Conservation (phyloP, 140 eudicot species). For the Cichorium intybus region DNA sequence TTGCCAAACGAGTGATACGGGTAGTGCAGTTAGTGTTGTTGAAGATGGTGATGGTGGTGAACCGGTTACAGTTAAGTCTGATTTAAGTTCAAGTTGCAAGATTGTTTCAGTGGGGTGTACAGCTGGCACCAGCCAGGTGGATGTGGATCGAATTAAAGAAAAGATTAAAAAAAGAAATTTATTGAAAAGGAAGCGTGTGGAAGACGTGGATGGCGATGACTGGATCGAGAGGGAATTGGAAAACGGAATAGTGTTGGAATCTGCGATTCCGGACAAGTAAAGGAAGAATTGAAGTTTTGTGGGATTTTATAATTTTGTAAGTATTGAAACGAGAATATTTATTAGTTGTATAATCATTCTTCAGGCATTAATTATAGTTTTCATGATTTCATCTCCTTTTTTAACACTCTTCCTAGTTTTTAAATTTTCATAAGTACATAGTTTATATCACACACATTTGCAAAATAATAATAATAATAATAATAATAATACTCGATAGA, state of each 20-base stretch:
- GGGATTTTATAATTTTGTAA: constrained; percentile 23
- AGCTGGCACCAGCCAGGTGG: constrained; percentile 30
- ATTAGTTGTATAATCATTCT: constrained; percentile 7
- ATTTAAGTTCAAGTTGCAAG: constrained; percentile 33
- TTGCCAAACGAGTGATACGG: constrained; percentile 43
- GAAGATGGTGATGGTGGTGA: constrained; percentile 49
- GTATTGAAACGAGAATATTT: constrained; percentile 15
- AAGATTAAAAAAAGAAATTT: constrained; percentile 44
- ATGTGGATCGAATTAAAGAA: constrained; percentile 54
- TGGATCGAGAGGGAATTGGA: constrained; percentile 75
- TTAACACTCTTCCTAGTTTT: no score
- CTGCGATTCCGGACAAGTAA: constrained; percentile 37
- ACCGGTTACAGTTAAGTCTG: constrained; percentile 36
- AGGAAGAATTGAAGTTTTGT: constrained; percentile 25
- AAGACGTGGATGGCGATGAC: constrained; percentile 35
- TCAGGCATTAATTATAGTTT: constrained; percentile 3
- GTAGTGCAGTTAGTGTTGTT: constrained; percentile 58
- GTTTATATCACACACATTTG: neutral
- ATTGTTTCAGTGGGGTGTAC: constrained; percentile 27
- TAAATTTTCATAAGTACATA: no score
- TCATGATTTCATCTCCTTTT: neutral
- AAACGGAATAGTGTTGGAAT: constrained; percentile 45
- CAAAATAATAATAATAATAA: no score
- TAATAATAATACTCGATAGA: no score
- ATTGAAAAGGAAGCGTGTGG: constrained; percentile 22